phyloP scores from a whole-genome alignment of 441 rosid genomes.

The Pelargonium myrrhifolium region DNA sequence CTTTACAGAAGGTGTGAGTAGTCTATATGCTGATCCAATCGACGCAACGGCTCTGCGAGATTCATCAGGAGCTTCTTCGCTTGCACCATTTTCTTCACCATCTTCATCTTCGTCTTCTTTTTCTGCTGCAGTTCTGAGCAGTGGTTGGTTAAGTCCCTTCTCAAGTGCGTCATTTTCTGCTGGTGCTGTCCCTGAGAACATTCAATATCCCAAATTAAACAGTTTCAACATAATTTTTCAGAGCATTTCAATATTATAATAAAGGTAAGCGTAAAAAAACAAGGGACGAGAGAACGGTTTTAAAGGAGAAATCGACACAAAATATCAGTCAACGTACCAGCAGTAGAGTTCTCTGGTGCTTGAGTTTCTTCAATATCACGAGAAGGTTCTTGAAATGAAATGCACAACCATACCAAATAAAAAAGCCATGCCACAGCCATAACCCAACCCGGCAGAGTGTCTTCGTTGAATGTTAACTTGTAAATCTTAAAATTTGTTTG shows the following conservation, averaged over 20 bases:
- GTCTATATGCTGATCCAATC: conserved; percentile 60
- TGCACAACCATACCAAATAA: conserved; percentile 70
- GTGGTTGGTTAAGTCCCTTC: conserved; percentile 63
- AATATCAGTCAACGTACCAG: conserved; percentile 31
- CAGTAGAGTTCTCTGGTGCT: conserved; percentile 30
- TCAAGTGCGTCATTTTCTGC: conserved; percentile 52
- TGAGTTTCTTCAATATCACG: conserved; percentile 41
- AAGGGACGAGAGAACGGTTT: background rate
- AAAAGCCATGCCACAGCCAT: conserved; percentile 89
- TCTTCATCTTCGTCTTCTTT: conserved; percentile 37
- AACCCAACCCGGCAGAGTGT: conserved; percentile 94
- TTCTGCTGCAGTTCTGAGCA: conserved; percentile 50
- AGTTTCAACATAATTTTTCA: background rate
- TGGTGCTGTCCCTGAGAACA: conserved; percentile 34
- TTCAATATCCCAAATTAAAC: conserved; percentile 18
- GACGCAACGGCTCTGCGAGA: conserved; percentile 64
- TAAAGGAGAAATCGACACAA: no score
- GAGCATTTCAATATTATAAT: background rate
- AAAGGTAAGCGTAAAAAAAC: no score
- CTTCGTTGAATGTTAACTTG: conserved; percentile 64
- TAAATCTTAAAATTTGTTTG: conserved; percentile 70
- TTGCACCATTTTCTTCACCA: conserved; percentile 8
- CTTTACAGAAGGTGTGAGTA: conserved; percentile 96
- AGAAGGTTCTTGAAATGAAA: conserved; percentile 76
- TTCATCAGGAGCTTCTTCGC: conserved; percentile 63